A percentile compares a stretch with the other conserved stretches of the same genome.
Conservation (phyloP, 2,329 filamentous ascomycete species). For the Hypomyces perniciosus region DNA sequence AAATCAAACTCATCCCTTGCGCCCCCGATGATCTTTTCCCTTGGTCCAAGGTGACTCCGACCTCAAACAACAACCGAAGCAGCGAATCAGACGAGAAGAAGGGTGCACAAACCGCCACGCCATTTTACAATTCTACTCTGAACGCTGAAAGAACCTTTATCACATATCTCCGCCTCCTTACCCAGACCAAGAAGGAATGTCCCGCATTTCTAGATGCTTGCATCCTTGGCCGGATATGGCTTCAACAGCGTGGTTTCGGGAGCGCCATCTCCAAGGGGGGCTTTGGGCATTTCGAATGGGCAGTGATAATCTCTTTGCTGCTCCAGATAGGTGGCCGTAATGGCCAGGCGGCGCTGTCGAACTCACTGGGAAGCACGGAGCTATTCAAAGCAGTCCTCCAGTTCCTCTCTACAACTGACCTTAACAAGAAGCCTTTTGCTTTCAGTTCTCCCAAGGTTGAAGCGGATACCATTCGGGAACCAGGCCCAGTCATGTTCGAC, state of each 20-base stretch:
- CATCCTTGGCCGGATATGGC: slow-evolving; percentile 79
- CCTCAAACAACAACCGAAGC: slow-evolving; percentile 62
- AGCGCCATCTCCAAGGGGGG: slow-evolving; percentile 67
- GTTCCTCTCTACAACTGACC: slow-evolving; percentile 68
- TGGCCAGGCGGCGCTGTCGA: slow-evolving; percentile 65
- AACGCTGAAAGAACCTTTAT: slow-evolving; percentile 70
- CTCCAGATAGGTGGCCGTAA: slow-evolving; percentile 70
- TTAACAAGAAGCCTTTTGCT: slow-evolving; percentile 59
- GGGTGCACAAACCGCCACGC: slow-evolving; percentile 48
- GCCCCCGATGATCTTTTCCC: slow-evolving; percentile 65
- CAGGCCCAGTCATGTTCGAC: slow-evolving; percentile 71
- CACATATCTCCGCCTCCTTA: slow-evolving; percentile 68
- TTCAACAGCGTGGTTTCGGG: slow-evolving; percentile 78
- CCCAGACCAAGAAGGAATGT: slow-evolving; percentile 63
- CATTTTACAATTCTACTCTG: slow-evolving; percentile 84
- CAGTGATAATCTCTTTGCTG: slow-evolving; percentile 70
- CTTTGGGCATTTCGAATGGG: slow-evolving; percentile 92
- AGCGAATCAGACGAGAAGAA: slow-evolving; percentile 41
- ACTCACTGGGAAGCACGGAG: slow-evolving; percentile 82
- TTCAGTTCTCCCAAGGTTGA: slow-evolving; percentile 33
- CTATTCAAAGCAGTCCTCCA: slow-evolving; percentile 94
- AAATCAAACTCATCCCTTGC: slow-evolving; percentile 73
- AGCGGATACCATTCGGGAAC: slow-evolving; percentile 35
- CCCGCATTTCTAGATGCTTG: slow-evolving; percentile 76
- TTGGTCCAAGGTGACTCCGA: slow-evolving; percentile 61